These are phyloP conservation scores for Ascochyta koolunga DNA, from an alignment of 2,329 filamentous ascomycete genomes.

Conservation along the genomic window DNA sequence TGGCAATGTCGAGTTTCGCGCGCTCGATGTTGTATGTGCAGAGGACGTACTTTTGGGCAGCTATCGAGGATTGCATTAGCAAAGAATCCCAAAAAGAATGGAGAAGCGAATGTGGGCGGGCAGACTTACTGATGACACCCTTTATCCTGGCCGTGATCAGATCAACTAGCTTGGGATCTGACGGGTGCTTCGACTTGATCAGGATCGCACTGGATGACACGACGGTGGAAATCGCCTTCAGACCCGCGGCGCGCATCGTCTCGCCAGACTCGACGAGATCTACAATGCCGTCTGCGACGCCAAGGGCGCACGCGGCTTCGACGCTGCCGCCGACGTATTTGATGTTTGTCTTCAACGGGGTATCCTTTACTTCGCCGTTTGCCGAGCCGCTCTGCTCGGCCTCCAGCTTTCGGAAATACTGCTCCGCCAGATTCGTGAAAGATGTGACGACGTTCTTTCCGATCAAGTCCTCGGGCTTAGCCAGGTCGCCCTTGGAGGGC, in stretches of 20 bases:
- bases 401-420: conserved; percentile 85
- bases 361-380: conserved; percentile 44
- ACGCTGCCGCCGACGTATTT: conserved; percentile 96
- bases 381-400: conserved; percentile 48
- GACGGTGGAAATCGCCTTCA: conserved; percentile 94
- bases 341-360: conserved; percentile 82
- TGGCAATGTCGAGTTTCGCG: conserved; percentile 68
- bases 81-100: not conserved
- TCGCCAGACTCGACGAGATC: conserved; percentile 98
- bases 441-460: conserved; percentile 95
- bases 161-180: conserved; percentile 79
- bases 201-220: conserved; percentile 86
- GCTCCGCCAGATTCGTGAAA: conserved; percentile 82
- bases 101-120: not conserved
- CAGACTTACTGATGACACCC: conserved; percentile 79
- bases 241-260: conserved; percentile 94
- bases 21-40: conserved; percentile 96
- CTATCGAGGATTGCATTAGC: conserved; percentile 47
- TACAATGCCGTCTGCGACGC: conserved; percentile 95
- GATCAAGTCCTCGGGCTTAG: conserved; percentile 75
- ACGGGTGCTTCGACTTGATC: conserved; percentile 86
- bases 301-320: conserved; percentile 92
- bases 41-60: conserved; percentile 89
- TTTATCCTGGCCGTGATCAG: conserved; percentile 85
- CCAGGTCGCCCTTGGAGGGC: conserved; percentile 79